These are phyloP conservation scores for Ustilago hordei DNA, from an alignment of 1,284 basidiomycete genomes.

Conservation along the genomic window DNA sequence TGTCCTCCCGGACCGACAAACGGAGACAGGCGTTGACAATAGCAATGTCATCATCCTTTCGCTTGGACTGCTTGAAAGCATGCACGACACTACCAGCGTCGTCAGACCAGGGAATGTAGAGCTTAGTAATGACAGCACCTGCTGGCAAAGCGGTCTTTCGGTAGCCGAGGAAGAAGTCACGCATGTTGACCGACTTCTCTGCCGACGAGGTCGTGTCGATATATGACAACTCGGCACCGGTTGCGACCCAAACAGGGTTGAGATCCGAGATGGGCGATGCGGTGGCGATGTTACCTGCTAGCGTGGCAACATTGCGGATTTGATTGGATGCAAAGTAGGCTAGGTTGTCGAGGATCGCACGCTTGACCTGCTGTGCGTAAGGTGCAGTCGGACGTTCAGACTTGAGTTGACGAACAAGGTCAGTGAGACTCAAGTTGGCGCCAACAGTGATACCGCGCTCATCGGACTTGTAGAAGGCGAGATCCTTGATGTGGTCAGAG, in stretches of 20 bases:
- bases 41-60: slow-evolving; percentile 70
- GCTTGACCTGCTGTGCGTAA: slow-evolving; percentile 51
- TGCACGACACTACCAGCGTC: slow-evolving; percentile 56
- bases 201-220: slow-evolving; percentile 52
- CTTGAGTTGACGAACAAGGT: slow-evolving; percentile 47
- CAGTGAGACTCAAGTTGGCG: slow-evolving; percentile 64
- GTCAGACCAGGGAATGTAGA: slow-evolving; percentile 52
- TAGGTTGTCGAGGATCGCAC: slow-evolving; percentile 55
- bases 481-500: slow-evolving; percentile 58
- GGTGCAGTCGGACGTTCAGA: slow-evolving; percentile 29
- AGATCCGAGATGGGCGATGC: slow-evolving; percentile 70
- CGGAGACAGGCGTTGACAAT: slow-evolving; percentile 69
- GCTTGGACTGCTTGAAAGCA: slow-evolving; percentile 70
- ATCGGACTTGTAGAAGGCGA: slow-evolving; percentile 44
- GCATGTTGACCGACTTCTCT: slow-evolving; percentile 51
- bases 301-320: slow-evolving; percentile 69
- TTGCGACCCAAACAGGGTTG: slow-evolving; percentile 70
- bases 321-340: slow-evolving; percentile 69
- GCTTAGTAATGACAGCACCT: slow-evolving; percentile 64
- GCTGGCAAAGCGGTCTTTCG: slow-evolving; percentile 67
- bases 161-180: slow-evolving; percentile 69
- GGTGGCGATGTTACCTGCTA: slow-evolving; percentile 70
- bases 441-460: slow-evolving; percentile 59
- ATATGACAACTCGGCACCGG: slow-evolving; percentile 54
- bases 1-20: slow-evolving; percentile 30